Evolutionary conservation across 164 flowering plant species (phyloP).

Genomic region (Nymphaea colorata): DNA sequence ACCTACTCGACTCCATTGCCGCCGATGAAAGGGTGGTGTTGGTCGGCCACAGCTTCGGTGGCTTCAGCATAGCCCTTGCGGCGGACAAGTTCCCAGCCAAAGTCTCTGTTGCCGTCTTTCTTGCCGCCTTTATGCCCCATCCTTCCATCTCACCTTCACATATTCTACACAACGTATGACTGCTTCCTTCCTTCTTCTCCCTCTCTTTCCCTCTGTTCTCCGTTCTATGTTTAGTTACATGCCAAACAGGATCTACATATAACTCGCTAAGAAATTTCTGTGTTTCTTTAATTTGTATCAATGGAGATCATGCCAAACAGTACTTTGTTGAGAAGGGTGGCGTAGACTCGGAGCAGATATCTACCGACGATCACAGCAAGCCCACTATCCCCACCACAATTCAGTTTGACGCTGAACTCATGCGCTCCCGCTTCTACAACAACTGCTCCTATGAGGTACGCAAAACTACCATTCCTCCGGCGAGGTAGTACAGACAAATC

Average conservation of each 20-base stretch:
- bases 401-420: background rate
- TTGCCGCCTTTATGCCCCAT: conserved; percentile 27
- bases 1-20: conserved; percentile 21
- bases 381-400: too few relatives aligned
- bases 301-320: background rate
- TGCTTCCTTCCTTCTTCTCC: background rate
- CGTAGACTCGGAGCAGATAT: background rate
- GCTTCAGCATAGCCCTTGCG: conserved; percentile 20
- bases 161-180: conserved; percentile 8
- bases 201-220: too few relatives aligned
- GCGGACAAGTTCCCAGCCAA: conserved; percentile 31
- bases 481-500: too few relatives aligned
- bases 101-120: conserved; percentile 24
- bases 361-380: background rate
- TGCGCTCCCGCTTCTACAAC: background rate
- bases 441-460: background rate
- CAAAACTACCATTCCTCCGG: conserved; percentile 8
- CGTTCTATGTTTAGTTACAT: too few relatives aligned
- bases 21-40: conserved; percentile 21
- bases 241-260: too few relatives aligned
- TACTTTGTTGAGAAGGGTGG: background rate
- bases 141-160: conserved; percentile 4
- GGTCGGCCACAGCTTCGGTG: conserved; percentile 39
- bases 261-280: too few relatives aligned
- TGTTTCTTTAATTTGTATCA: too few relatives aligned